Conservation (phyloP, 225 moss, liverwort and hornwort genomes). For the Marchantia polymorpha region DNA sequence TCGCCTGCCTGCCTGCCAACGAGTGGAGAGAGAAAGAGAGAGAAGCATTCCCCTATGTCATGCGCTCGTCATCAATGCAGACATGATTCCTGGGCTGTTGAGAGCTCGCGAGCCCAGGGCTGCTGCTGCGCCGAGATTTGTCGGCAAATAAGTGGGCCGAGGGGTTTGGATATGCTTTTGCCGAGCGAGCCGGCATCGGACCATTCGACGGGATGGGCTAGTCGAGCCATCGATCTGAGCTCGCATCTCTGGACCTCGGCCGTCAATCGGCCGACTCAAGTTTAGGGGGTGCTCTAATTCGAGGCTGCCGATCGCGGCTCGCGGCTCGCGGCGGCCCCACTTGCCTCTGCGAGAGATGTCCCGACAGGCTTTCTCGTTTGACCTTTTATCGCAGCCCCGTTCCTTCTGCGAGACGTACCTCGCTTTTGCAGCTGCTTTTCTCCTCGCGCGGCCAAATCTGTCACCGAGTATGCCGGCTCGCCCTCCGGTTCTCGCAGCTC, state of each 20-base stretch:
- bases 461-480: background rate
- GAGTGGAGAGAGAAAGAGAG: background rate
- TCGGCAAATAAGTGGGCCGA: background rate
- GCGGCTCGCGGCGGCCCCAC: background rate
- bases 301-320: background rate
- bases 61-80: background rate
- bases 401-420: background rate
- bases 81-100: background rate
- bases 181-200: background rate
- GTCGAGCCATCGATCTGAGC: background rate
- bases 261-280: background rate
- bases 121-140: constrained; percentile 5
- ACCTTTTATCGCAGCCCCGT: background rate
- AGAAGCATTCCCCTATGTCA: background rate
- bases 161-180: background rate
- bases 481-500: too few species aligned
- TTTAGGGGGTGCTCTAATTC: too few species aligned
- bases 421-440: background rate
- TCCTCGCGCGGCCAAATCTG: background rate
- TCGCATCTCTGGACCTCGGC: too few species aligned
- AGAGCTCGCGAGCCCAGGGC: background rate
- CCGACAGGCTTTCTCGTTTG: background rate
- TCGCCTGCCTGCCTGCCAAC: background rate
- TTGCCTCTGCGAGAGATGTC: background rate
- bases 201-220: background rate